phyloP scores from a whole-genome alignment of 345 rosid species.

The Syzygium aqueum region DNA sequence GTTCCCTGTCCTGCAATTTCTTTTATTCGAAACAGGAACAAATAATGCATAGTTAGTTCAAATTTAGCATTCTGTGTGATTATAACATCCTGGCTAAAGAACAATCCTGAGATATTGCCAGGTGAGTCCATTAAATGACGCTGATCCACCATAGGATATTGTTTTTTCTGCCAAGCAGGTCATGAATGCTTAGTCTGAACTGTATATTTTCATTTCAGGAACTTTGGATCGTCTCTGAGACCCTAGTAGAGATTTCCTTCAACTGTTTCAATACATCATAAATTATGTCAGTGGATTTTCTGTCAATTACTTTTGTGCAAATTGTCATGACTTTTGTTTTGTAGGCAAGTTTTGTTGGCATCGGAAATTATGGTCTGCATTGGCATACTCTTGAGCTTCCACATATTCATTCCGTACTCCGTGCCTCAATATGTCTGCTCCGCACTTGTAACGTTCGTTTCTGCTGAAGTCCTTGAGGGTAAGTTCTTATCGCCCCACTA shows the following conservation, averaged over 20 bases:
- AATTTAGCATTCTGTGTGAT: not conserved
- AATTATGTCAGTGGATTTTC: not conserved
- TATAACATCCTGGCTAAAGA: not conserved
- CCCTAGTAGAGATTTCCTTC: not conserved
- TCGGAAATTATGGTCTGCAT: constrained; percentile 76
- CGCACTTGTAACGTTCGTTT: constrained; percentile 81
- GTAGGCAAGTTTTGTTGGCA: constrained; percentile 92
- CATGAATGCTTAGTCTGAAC: not conserved
- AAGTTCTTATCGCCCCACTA: not conserved
- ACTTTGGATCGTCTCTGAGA: not conserved
- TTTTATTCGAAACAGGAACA: not conserved
- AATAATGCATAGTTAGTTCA: not conserved
- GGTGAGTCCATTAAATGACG: not conserved
- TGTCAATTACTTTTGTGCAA: not conserved
- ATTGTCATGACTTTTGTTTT: not conserved
- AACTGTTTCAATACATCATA: not conserved
- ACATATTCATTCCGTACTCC: constrained; percentile 50
- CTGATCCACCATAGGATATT: not conserved
- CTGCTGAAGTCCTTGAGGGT: constrained; percentile 99
- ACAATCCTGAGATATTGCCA: not conserved
- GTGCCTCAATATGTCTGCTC: constrained; percentile 83
- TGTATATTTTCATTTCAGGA: not conserved
- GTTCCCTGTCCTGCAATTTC: not conserved
- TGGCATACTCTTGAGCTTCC: constrained; percentile 79
- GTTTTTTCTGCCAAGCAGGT: not conserved